Evolutionary conservation across 2,329 filamentous ascomycete genomes (phyloP).

Genomic region (Colletotrichum shisoi): DNA sequence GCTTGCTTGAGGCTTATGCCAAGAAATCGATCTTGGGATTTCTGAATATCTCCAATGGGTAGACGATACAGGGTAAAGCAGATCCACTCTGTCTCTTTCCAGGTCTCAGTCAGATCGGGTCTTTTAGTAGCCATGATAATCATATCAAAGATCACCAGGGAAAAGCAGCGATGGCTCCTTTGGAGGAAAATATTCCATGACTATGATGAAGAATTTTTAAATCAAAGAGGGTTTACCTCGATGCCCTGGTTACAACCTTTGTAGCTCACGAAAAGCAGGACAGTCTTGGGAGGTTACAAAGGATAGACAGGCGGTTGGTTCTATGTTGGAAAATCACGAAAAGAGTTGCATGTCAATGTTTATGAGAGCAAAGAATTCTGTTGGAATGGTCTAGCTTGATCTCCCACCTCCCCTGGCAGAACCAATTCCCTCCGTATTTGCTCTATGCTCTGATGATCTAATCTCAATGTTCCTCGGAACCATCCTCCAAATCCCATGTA

Average conservation of each 20-base stretch:
- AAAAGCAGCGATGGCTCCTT: neutral
- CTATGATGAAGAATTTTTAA: neutral
- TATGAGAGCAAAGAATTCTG: neutral
- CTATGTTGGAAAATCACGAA: neutral
- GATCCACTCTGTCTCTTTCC: neutral
- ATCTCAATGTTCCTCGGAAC: neutral
- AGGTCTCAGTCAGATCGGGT: too few species aligned
- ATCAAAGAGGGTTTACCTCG: neutral
- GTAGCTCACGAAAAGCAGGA: too few species aligned
- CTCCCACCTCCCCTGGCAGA: neutral
- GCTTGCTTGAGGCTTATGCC: neutral
- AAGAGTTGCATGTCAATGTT: neutral
- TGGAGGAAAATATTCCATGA: neutral
- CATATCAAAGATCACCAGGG: neutral
- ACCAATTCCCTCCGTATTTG: neutral
- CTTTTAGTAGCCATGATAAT: neutral
- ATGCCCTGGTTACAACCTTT: neutral
- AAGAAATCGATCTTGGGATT: neutral
- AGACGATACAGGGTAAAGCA: too few species aligned
- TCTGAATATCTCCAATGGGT: neutral
- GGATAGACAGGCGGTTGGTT: too few species aligned
- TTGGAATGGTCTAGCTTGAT: neutral
- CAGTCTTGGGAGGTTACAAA: neutral
- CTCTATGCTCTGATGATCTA: neutral
- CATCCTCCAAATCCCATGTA: neutral